Percentiles rank a stretch among this genome's conserved stretches.
phyloP scores from a whole-genome alignment of 495 filamentous ascomycete genomes.

The Viridothelium virens region DNA sequence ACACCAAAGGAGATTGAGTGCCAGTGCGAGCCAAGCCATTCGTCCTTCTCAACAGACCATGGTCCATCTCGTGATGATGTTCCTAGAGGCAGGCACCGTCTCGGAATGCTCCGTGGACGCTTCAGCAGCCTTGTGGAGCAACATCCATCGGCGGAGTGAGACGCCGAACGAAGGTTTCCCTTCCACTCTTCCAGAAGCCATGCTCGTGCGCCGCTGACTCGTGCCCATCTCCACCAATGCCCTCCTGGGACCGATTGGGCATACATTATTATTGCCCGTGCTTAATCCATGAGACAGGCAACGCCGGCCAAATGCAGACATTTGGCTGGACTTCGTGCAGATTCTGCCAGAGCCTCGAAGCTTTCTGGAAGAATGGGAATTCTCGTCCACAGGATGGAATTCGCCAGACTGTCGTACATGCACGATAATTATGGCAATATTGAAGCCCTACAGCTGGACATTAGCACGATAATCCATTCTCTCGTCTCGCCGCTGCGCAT shows the following conservation, averaged over 20 bases:
- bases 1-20: background rate
- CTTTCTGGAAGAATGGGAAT: background rate
- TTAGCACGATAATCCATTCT: slow-evolving; percentile 7
- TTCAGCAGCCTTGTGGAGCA: background rate
- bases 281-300: background rate
- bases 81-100: background rate
- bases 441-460: background rate
- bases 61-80: background rate
- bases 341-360: slow-evolving; percentile 9
- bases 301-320: slow-evolving; percentile 1
- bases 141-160: background rate
- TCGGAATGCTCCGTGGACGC: slow-evolving; percentile 1
- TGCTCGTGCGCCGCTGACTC: slow-evolving; percentile 6
- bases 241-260: background rate
- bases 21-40: background rate
- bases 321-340: background rate
- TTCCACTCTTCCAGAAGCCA: slow-evolving; percentile 4
- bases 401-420: slow-evolving; percentile 1
- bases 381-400: background rate
- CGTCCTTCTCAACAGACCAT: background rate
- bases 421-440: slow-evolving; percentile 9
- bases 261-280: background rate
- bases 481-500: background rate
- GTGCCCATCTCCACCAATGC: background rate
- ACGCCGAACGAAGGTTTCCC: slow-evolving; percentile 10